phyloP scores from a whole-genome alignment of 371 early-diverging fungal species.

The Lichtheimia ramosa region DNA sequence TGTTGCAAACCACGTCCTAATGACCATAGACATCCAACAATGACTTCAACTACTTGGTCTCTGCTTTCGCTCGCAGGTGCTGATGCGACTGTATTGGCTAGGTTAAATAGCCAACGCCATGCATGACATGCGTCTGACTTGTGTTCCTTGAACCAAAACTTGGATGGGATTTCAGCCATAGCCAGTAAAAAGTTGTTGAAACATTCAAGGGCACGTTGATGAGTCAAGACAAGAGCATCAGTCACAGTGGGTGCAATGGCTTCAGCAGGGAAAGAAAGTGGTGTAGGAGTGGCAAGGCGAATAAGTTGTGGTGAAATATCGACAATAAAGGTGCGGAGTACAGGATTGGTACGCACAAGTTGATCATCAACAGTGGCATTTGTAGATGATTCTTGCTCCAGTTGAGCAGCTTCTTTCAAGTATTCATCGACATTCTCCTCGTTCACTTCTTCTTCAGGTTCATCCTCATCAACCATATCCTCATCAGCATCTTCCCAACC shows the following conservation, averaged over 20 bases:
- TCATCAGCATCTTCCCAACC: conserved; percentile 62
- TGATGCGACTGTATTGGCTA: conserved; percentile 38
- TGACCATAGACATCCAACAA: conserved; percentile 76
- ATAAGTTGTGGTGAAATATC: conserved; percentile 54
- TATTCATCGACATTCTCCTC: conserved; percentile 52
- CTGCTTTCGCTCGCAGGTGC: conserved; percentile 38
- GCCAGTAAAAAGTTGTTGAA: conserved; percentile 76
- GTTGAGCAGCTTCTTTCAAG: conserved; percentile 21
- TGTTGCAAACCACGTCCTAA: conserved; percentile 68
- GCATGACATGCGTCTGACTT: conserved; percentile 51
- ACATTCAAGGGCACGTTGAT: conserved; percentile 73
- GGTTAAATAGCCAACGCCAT: conserved; percentile 68
- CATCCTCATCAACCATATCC: conserved; percentile 50
- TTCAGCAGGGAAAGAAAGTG: conserved; percentile 51
- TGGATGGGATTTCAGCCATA: conserved; percentile 67
- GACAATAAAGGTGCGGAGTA: conserved; percentile 46
- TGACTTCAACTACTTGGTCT: conserved; percentile 56
- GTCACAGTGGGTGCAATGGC: conserved; percentile 44
- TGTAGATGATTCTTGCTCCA: conserved; percentile 19
- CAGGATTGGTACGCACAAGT: conserved; percentile 34
- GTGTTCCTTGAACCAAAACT: conserved; percentile 68
- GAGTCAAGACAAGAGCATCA: conserved; percentile 53
- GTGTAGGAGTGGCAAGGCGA: conserved; percentile 53
- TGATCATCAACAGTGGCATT: conserved; percentile 24
- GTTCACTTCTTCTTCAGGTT: conserved; percentile 47